Base-by-base conservation (phyloP, 352 stramenopile genomes). In the Phytopythium montanum region DNA sequence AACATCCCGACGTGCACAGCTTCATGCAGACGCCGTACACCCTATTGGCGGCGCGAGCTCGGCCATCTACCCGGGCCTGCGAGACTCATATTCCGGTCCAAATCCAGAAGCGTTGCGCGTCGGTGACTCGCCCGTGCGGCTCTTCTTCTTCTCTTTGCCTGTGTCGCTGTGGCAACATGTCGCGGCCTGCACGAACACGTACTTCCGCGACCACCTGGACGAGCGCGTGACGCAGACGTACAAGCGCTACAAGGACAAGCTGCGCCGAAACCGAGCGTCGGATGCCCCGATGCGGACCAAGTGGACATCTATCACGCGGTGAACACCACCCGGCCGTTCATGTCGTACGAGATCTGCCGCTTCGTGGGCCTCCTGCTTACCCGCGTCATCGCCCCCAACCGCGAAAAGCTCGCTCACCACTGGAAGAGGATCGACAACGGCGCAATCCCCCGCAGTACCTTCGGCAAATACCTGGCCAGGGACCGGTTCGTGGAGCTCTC, bases 401-500 rank as follows among this genome's bases (percentile, higher is more conserved):
- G 48, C 0, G 59, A 74, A 16, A 60, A 63, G 34, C 19, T 68
- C 0, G 36, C 46, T 0, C 53, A 63, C 19, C 62, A 74, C 49
- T 74, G 56, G 62, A 56, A 56, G 3, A 59, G 59, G 0, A 36
- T 21, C 6, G 56, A 64, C 3, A 52, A 45, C 6, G 62, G 59
- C 1, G 59, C 38, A 0, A 65, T 70, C 23, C 46, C 38, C 0
- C 55, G 51, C 0, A 56, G 60, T 6, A 49, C 54, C 5, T 66
- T 72, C 23, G 58, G 55, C 10, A 48, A 33, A 1, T 21, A 59
- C 13, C 31, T 73, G 23, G 0, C n/a, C 2, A 55, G 45, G 7
- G 45, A 71, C 21, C 56, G 56, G 0, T 67, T 65, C 41, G 44
- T 58, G 38, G 36, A 61, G 18, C 65, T 65, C 12, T 61, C 49